Evolutionary conservation across 2,329 filamentous ascomycete genomes (phyloP), one percentile per base, ranked within the genome.

Genomic region (Pseudocercospora cruenta): DNA sequence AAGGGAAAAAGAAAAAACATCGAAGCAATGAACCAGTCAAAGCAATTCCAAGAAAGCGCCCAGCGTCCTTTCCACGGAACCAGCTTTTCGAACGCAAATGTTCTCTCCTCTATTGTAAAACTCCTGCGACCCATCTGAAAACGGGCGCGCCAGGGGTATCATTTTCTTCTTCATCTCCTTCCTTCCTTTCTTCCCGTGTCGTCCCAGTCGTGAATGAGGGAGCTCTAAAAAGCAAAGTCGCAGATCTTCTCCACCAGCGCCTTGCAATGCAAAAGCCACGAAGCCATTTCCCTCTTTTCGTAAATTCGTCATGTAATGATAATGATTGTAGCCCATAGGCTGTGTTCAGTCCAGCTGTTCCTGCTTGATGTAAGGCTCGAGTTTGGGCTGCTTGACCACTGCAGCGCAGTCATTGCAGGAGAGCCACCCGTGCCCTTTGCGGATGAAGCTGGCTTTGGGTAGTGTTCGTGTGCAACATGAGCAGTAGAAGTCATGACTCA

Each of bases 281-380:
- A 39, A 16, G 36, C 22, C 16, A 14, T 8, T 19, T 24, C 55
- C 55, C 55, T 19, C 10, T n/a, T 36, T 31, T 58, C 55, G 55
- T 58, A 36, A 58, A 43, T n/a, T 58, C 55, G 55, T 58, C n/a
- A 58, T 26, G n/a, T 58, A 54, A 54, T 28, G 28, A 58, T 58
- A 39, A 39, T 21, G 31, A 39, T 7, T 21, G 24, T 31, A 36
- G 31, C 19, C 55, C 28, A 26, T 10, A 22, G 4, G 47, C 9
- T 19, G 21, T 24, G 10, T 43, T 19, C 39, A 43, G 39, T 43
- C 39, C 39, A n/a, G 39, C 39, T 55, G 16, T 31, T 55, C 51
- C 26, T 51, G 47, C 5, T 43, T 43, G 16, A 43, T n/a, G 39
- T 43, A 4, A 8, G 39, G 16, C 16, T 43, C 39, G 39, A 43